Conservation (phyloP, 2,329 filamentous ascomycete genomes). For the Furcasterigmium furcatum region DNA sequence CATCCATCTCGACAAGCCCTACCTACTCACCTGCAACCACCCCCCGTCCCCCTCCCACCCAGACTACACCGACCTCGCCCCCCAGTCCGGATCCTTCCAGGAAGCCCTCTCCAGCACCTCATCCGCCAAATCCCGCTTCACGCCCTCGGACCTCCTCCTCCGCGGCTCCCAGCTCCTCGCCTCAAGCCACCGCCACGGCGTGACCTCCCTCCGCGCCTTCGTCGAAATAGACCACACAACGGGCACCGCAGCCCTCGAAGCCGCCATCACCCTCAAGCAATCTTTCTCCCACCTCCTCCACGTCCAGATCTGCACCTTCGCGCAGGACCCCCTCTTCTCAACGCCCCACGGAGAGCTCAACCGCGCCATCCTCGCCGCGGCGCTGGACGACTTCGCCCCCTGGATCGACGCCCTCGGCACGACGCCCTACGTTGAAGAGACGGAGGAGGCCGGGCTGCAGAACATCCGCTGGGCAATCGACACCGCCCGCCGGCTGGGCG, state of each 20-base stretch:
- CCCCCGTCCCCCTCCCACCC: conserved; percentile 30
- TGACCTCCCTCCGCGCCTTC: conserved; percentile 68
- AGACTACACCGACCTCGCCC: conserved; percentile 57
- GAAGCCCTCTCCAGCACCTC: conserved; percentile 55
- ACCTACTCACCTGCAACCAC: conserved; percentile 43
- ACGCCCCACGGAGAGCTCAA: conserved; percentile 46
- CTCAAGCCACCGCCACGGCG: conserved; percentile 60
- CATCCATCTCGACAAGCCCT: conserved; percentile 69
- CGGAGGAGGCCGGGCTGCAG: conserved; percentile 37
- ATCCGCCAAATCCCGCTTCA: conserved; percentile 62
- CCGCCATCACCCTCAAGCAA: conserved; percentile 53
- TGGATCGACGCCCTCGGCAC: conserved; percentile 60
- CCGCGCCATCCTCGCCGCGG: conserved; percentile 37
- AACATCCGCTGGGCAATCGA: conserved; percentile 65
- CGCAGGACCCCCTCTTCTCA: conserved; percentile 66
- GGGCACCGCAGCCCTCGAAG: conserved; percentile 34
- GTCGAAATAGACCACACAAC: conserved; percentile 68
- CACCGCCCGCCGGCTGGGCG: conserved; percentile 42
- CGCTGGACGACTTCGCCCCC: conserved; percentile 19
- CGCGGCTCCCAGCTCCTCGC: conserved; percentile 64
- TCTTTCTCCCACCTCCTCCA: conserved; percentile 49
- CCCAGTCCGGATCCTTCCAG: conserved; percentile 57
- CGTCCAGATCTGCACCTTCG: conserved; percentile 68
- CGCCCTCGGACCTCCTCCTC: conserved; percentile 56
- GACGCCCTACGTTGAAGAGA: conserved; percentile 67